Evolutionary conservation across 106 monocot genomes (phyloP).

Genomic region (Dioscorea zingiberensis): DNA sequence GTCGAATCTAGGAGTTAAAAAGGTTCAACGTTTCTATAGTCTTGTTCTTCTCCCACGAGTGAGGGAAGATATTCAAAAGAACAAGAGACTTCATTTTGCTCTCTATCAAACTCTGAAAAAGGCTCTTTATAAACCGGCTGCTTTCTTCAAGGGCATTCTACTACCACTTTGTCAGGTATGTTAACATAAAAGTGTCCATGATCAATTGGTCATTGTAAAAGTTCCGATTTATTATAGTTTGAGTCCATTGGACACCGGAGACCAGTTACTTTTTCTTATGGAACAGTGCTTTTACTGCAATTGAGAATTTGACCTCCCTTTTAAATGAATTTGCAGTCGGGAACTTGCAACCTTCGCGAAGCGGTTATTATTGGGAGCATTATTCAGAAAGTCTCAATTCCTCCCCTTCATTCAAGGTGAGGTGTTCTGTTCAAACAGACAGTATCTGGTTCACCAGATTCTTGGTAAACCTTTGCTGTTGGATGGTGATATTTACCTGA

Average conservation of each 20-base stretch:
- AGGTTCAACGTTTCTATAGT: slow-evolving; percentile 64
- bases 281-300: neutral
- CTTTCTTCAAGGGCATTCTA: slow-evolving; percentile 88
- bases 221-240: neutral
- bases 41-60: slow-evolving; percentile 81
- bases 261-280: neutral
- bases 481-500: too few relatives aligned
- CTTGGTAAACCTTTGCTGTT: too few relatives aligned
- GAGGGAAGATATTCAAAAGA: slow-evolving; percentile 89
- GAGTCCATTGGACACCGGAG: too few relatives aligned
- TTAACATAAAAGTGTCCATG: too few relatives aligned
- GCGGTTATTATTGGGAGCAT: slow-evolving; percentile 77
- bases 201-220: neutral
- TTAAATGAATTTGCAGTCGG: slow-evolving; percentile 32
- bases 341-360: slow-evolving; percentile 67
- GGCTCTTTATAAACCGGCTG: slow-evolving; percentile 90
- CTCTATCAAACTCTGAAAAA: slow-evolving; percentile 89
- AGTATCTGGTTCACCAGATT: too few relatives aligned
- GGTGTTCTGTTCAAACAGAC: neutral
- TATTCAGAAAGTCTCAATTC: slow-evolving; percentile 70
- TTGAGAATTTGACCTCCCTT: neutral
- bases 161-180: slow-evolving; percentile 88
- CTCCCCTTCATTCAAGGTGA: slow-evolving; percentile 68
- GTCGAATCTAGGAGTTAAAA: slow-evolving; percentile 62
- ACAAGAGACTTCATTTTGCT: slow-evolving; percentile 89